Conservation (phyloP, 2,329 filamentous ascomycete genomes). For the Penicillium janthinellum region DNA sequence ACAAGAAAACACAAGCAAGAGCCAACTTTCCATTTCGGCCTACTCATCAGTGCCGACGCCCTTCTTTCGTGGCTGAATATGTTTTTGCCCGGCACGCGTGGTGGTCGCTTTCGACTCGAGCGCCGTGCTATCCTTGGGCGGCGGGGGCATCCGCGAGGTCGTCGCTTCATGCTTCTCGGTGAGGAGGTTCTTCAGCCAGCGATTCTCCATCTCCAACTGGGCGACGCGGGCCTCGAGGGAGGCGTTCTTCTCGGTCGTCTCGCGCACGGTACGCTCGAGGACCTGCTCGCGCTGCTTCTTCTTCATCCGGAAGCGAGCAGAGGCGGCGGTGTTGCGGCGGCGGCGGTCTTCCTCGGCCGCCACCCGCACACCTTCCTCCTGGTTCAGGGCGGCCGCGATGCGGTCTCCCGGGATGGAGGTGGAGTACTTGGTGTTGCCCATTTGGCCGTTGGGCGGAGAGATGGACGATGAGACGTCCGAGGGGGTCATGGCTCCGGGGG, state of each 20-base stretch:
- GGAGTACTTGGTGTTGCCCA: slow-evolving; percentile 46
- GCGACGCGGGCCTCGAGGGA: slow-evolving; percentile 71
- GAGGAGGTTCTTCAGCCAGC: slow-evolving; percentile 77
- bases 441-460: slow-evolving; percentile 43
- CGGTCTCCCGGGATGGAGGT: slow-evolving; percentile 42
- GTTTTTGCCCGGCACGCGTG: slow-evolving; percentile 34
- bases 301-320: slow-evolving; percentile 87
- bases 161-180: slow-evolving; percentile 71
- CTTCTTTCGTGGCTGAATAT: slow-evolving; percentile 45
- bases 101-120: slow-evolving; percentile 25
- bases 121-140: slow-evolving; percentile 25
- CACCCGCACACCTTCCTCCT: slow-evolving; percentile 71
- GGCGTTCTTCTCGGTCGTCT: slow-evolving; percentile 77
- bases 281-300: slow-evolving; percentile 94
- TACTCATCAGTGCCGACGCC: slow-evolving; percentile 39
- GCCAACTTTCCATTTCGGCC: slow-evolving; percentile 21
- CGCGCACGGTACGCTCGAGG: slow-evolving; percentile 77
- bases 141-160: slow-evolving; percentile 27
- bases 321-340: slow-evolving; percentile 83
- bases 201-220: slow-evolving; percentile 80
- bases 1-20: slow-evolving; percentile 10
- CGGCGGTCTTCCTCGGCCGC: slow-evolving; percentile 89
- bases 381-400: slow-evolving; percentile 53
- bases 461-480: slow-evolving; percentile 47
- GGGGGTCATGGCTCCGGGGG: slow-evolving; percentile 41